These are phyloP conservation scores for Hypoxylon sp. DNA, from an alignment of 2,329 filamentous ascomycete species.

Conservation along the genomic window DNA sequence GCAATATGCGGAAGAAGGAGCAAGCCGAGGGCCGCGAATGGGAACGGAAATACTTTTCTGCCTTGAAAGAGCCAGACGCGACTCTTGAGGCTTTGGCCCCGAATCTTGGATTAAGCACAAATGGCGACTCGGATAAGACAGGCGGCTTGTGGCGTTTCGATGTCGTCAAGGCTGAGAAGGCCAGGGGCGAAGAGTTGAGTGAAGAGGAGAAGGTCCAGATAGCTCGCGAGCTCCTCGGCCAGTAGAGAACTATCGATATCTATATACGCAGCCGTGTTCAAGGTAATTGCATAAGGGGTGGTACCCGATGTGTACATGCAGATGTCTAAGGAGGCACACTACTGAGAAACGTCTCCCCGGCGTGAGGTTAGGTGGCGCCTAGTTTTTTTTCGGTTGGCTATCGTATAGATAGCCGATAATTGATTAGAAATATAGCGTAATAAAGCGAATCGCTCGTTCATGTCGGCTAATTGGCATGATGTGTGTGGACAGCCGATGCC, in stretches of 20 bases:
- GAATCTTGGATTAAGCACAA: slow-evolving; percentile 60
- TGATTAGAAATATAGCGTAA: slow-evolving; percentile 9
- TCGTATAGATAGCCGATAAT: slow-evolving; percentile 2
- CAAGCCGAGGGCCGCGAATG: slow-evolving; percentile 75
- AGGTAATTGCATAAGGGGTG: slow-evolving; percentile 17
- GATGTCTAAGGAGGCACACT: slow-evolving; percentile 11
- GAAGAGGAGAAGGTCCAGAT: slow-evolving; percentile 56
- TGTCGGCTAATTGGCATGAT: slow-evolving; percentile 3
- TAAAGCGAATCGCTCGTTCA: slow-evolving; percentile 23
- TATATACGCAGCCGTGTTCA: not conserved
- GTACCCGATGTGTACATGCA: slow-evolving; percentile 11
- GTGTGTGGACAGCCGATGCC: not conserved
- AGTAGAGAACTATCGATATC: slow-evolving; percentile 35
- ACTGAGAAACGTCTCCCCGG: not conserved
- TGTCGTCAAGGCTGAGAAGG: slow-evolving; percentile 59
- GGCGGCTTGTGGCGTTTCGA: slow-evolving; percentile 72
- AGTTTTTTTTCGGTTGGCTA: slow-evolving; percentile 17
- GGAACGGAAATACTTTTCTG: slow-evolving; percentile 85
- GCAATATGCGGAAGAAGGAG: slow-evolving; percentile 72
- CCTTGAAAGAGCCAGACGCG: slow-evolving; percentile 58
- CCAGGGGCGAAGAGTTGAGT: slow-evolving; percentile 49
- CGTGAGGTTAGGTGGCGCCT: slow-evolving; percentile 12
- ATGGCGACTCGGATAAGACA: slow-evolving; percentile 71
- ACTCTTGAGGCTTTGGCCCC: slow-evolving; percentile 61
- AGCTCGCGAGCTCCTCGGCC: slow-evolving; percentile 52